These are phyloP conservation scores for Oryza meridionalis DNA, from an alignment of 176 grass and related monocot species.

Conservation along the genomic window DNA sequence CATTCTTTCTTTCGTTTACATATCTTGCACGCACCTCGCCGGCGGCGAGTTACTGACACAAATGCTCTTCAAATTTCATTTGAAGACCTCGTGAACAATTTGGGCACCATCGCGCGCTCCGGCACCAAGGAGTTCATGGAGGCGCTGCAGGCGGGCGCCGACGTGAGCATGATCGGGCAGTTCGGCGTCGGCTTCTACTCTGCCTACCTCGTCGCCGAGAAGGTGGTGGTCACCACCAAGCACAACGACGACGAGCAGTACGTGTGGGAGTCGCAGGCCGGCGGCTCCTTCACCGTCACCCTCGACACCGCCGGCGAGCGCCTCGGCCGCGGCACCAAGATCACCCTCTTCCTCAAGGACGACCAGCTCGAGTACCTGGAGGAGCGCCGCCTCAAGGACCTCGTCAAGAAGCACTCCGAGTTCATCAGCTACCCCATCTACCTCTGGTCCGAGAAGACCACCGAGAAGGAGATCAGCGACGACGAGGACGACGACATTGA, in stretches of 20 bases:
- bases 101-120: constrained; percentile 63
- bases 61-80: too few species aligned
- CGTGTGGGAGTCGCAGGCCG: constrained; percentile 69
- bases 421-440: constrained; percentile 80
- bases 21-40: too few species aligned
- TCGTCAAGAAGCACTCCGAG: constrained; percentile 73
- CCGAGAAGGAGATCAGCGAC: constrained; percentile 68
- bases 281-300: constrained; percentile 62
- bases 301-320: constrained; percentile 52
- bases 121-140: constrained; percentile 78
- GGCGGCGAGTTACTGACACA: too few species aligned
- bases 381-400: constrained; percentile 64
- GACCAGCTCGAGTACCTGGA: constrained; percentile 71
- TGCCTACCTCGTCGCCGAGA: constrained; percentile 66
- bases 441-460: constrained; percentile 70
- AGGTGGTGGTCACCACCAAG: constrained; percentile 71
- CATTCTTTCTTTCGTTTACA: too few species aligned
- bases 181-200: constrained; percentile 75
- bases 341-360: constrained; percentile 67
- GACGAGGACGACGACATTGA: constrained; percentile 38
- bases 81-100: constrained; percentile 56
- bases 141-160: constrained; percentile 53
- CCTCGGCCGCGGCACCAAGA: constrained; percentile 65
- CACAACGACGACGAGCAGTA: constrained; percentile 85
- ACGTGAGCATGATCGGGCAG: constrained; percentile 72